Base-by-base conservation (phyloP, 306 rosid genomes). In the Prunus davidiana region DNA sequence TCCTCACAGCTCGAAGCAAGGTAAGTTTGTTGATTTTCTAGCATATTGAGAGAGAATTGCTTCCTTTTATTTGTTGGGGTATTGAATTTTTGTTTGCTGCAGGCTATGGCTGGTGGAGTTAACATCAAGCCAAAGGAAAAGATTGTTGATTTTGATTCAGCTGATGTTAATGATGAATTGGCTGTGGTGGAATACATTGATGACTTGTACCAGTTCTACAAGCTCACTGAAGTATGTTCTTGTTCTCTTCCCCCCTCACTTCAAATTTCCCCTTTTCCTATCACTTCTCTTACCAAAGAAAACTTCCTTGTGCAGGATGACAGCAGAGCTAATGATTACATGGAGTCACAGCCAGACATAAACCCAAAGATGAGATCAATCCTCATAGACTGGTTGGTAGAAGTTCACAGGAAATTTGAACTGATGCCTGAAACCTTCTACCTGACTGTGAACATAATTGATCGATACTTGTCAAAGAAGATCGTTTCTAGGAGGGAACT, bases 1-100 rank as follows among this genome's bases (percentile, higher is more conserved):
- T 84, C 50, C 98, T 93, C 69, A 66, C 90, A 25, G 93, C 93
- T 45, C 28, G 98, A 83, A 93, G 98, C 96, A 89, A 85, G 93
- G 98, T 89, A 11, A 22, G 28, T 10, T 15, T 41, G 0, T 18
- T 61, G 14, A 24, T 24, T 25, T 45, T 12, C 16, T 18, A 9
- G 34, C 61, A 30, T 43, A 32, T 20, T 20, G 12, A 15, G 30
- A 8, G 10, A 32, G 52, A 3, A 3, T 38, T 55, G 11, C 25
- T 19, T 38, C 14, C 0, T 8, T 34, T 55, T 22, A 4, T 34
- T 2, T 27, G 13, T 54, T 34, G 24, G 50, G 3, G 9, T 32
- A 38, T 41, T 72, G 12, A 57, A 8, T 28, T 11, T 19, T 41
- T 22, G 50, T 56, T 67, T 43, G 71, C 41, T 72, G 66, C 62